A percentile compares a stretch with the other conserved stretches of the same genome.
Evolutionary conservation across 2,329 filamentous ascomycete species (phyloP).

Genomic region (Decorospora gaudefroyi): DNA sequence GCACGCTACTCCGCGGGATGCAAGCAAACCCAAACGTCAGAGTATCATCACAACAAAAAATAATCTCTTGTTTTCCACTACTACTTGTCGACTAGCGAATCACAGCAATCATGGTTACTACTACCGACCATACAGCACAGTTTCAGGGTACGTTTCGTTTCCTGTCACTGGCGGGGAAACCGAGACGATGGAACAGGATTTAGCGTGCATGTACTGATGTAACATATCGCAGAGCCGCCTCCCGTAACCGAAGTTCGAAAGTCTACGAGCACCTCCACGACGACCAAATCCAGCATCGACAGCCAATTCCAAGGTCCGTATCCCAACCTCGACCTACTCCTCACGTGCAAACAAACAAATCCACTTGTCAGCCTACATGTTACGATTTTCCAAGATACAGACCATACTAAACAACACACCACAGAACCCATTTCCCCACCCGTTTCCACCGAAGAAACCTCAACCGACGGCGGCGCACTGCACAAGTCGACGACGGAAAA

Average conservation of each 20-base stretch:
- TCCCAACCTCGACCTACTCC: background rate
- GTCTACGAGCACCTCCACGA: conserved; percentile 1
- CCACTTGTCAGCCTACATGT: too few relatives aligned
- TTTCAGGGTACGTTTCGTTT: conserved; percentile 12
- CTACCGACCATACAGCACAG: conserved; percentile 7
- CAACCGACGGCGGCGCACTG: background rate
- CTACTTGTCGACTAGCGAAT: background rate
- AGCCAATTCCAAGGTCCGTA: conserved; percentile 14
- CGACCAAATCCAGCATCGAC: background rate
- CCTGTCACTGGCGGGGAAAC: background rate
- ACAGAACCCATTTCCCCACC: conserved; percentile 9
- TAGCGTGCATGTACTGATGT: background rate
- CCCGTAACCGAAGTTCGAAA: conserved; percentile 5
- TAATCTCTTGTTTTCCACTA: background rate
- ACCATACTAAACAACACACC: background rate
- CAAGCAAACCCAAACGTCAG: background rate
- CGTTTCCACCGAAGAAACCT: background rate
- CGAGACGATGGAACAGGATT: background rate
- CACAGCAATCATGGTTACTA: conserved; percentile 7
- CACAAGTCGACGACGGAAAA: conserved; percentile 10
- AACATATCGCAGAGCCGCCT: conserved; percentile 7
- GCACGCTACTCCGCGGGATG: background rate
- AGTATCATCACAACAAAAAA: background rate
- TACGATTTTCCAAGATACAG: too few relatives aligned
- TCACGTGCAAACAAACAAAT: background rate